Evolutionary conservation across 2,329 filamentous ascomycete genomes (phyloP).

Genomic region (Stachybotrys echinatus): DNA sequence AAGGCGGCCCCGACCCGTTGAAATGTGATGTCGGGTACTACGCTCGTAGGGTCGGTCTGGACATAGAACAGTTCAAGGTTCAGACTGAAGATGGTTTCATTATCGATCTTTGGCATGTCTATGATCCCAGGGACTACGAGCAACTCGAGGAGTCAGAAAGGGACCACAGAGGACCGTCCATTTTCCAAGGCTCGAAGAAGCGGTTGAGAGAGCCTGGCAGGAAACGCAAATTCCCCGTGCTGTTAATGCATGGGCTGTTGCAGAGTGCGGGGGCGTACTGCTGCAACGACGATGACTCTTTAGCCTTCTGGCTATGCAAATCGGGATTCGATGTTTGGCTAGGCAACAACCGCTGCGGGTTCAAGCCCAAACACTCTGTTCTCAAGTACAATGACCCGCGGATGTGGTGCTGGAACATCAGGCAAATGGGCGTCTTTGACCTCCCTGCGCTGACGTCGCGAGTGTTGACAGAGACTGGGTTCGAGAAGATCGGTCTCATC

Average conservation of each 20-base stretch:
- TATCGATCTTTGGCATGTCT: constrained; percentile 84
- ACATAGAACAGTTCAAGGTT: constrained; percentile 76
- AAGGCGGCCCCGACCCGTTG: constrained; percentile 75
- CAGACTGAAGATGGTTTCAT: constrained; percentile 94
- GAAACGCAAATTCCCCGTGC: constrained; percentile 67
- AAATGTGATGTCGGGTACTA: constrained; percentile 81
- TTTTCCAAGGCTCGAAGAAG: constrained; percentile 46
- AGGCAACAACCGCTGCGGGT: constrained; percentile 88
- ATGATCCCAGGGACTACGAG: constrained; percentile 70
- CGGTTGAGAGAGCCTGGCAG: constrained; percentile 28
- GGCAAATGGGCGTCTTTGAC: constrained; percentile 88
- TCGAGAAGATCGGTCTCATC: constrained; percentile 75
- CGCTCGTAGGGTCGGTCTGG: constrained; percentile 78
- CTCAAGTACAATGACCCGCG: constrained; percentile 72
- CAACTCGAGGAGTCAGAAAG: constrained; percentile 44
- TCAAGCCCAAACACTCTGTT: constrained; percentile 68
- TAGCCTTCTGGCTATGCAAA: constrained; percentile 90
- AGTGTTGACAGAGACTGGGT: constrained; percentile 77
- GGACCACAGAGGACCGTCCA: constrained; percentile 49
- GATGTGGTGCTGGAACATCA: constrained; percentile 97
- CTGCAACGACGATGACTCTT: constrained; percentile 80
- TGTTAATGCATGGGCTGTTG: constrained; percentile 82
- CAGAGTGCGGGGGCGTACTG: constrained; percentile 88
- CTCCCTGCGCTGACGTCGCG: constrained; percentile 74
- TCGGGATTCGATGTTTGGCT: constrained; percentile 93